phyloP scores from a whole-genome alignment of 1,284 basidiomycete species.

The Xerocomus amazonicus region DNA sequence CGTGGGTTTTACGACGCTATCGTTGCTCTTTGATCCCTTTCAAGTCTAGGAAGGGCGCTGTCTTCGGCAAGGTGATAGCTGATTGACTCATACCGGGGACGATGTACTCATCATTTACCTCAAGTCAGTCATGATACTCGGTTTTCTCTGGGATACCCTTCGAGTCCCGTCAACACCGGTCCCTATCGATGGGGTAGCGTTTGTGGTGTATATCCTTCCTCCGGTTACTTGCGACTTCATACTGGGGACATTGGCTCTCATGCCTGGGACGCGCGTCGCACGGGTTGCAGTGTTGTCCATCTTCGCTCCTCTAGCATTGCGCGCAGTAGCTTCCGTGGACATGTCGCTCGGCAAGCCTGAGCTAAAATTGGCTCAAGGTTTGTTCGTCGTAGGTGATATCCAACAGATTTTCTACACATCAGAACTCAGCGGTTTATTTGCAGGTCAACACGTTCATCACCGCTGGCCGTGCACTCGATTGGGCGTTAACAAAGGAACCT shows the following conservation, averaged over 20 bases:
- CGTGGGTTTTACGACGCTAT: too few relatives aligned
- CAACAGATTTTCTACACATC: neutral
- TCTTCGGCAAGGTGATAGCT: too few relatives aligned
- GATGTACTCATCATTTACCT: too few relatives aligned
- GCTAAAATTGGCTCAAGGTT: conserved; percentile 34
- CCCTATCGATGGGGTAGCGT: neutral
- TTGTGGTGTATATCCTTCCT: conserved; percentile 32
- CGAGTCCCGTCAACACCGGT: neutral
- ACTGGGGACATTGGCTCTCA: conserved; percentile 46
- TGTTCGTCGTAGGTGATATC: neutral
- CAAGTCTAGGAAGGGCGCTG: too few relatives aligned
- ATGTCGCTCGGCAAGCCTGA: conserved; percentile 35
- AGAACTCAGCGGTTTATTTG: neutral
- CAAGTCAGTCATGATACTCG: too few relatives aligned
- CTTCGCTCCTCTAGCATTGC: conserved; percentile 39
- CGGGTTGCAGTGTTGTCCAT: conserved; percentile 46
- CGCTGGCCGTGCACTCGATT: conserved; percentile 17
- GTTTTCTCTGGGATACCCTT: neutral
- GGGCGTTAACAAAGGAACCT: conserved; percentile 10
- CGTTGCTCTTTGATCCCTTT: too few relatives aligned
- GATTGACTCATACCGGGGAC: too few relatives aligned
- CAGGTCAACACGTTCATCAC: conserved; percentile 12
- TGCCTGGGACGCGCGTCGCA: conserved; percentile 39
- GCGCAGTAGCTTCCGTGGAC: conserved; percentile 42
- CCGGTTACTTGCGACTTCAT: conserved; percentile 43